These are phyloP conservation scores for Dothideomycetes sp. DNA, from an alignment of 2,329 filamentous ascomycete genomes.

Conservation along the genomic window DNA sequence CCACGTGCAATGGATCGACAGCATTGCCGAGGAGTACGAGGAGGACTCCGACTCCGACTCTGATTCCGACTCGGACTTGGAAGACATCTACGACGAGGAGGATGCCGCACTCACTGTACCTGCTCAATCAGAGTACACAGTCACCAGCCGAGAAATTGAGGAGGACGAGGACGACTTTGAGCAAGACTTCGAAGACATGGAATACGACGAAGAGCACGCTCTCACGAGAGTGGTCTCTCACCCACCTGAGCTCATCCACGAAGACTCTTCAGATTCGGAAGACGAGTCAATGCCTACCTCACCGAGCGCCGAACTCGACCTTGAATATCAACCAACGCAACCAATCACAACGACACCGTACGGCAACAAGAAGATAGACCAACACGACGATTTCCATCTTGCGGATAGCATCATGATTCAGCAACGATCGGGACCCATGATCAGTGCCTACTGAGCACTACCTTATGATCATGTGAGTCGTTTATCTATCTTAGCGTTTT, in stretches of 20 bases:
- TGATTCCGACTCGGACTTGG: conserved; percentile 38
- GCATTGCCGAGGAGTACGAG: conserved; percentile 64
- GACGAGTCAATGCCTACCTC: conserved; percentile 38
- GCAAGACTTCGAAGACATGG: conserved; percentile 36
- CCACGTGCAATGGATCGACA: conserved; percentile 82
- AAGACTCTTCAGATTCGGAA: conserved; percentile 29
- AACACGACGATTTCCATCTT: conserved; percentile 2
- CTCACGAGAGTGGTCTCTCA: conserved; percentile 32
- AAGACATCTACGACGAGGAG: conserved; percentile 29
- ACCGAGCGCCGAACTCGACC: conserved; percentile 33
- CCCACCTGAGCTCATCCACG: conserved; percentile 39
- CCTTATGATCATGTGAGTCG: not conserved
- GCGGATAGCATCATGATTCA: conserved; percentile 4
- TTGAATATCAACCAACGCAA: conserved; percentile 31
- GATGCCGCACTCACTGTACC: conserved; percentile 25
- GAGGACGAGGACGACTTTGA: conserved; percentile 26
- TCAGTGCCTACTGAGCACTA: conserved; percentile 8
- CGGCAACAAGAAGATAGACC: conserved; percentile 4
- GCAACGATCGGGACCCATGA: conserved; percentile 6
- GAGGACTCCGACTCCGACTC: conserved; percentile 46
- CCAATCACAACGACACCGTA: conserved; percentile 22
- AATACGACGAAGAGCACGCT: conserved; percentile 34
- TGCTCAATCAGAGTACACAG: conserved; percentile 27
- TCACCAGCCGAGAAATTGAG: conserved; percentile 32
- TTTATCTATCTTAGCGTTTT: conserved; percentile 4